Evolutionary conservation across 1,284 basidiomycete species (phyloP).

Genomic region (Leccinum glutinopallens): DNA sequence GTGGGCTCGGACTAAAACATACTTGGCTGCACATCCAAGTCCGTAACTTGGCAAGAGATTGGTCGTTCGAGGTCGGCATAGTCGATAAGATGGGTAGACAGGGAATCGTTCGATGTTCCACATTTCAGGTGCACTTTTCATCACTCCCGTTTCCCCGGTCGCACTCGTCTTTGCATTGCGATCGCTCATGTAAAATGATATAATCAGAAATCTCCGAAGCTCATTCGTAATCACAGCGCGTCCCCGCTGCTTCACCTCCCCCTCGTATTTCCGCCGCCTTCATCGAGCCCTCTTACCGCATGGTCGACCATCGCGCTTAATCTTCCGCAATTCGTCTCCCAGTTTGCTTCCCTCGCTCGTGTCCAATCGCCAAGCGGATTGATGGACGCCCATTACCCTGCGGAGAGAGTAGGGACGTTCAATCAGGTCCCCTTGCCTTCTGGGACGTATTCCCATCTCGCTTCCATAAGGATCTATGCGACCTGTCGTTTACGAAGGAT

Average conservation of each 20-base stretch:
- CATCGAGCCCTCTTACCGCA: constrained; percentile 60
- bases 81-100: constrained; percentile 61
- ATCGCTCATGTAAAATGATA: constrained; percentile 10
- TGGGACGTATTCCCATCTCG: constrained; percentile 63
- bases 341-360: constrained; percentile 58
- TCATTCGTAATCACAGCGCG: constrained; percentile 43
- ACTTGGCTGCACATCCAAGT: constrained; percentile 79
- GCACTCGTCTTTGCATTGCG: not conserved
- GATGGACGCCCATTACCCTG: constrained; percentile 31
- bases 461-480: constrained; percentile 78
- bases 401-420: constrained; percentile 23
- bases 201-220: constrained; percentile 56
- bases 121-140: constrained; percentile 67
- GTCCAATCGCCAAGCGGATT: constrained; percentile 25
- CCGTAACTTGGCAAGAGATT: constrained; percentile 64
- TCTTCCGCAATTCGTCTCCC: constrained; percentile 60
- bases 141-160: not conserved
- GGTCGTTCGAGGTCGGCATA: constrained; percentile 79
- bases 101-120: constrained; percentile 72
- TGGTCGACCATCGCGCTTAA: constrained; percentile 73
- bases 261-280: constrained; percentile 60
- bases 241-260: constrained; percentile 74
- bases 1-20: constrained; percentile 65
- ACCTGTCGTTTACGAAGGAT: constrained; percentile 79
- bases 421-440: constrained; percentile 46